Evolutionary conservation across 805 yeast species (phyloP), one percentile per base, ranked within the genome.

Genomic region (Starmerella apicola): DNA sequence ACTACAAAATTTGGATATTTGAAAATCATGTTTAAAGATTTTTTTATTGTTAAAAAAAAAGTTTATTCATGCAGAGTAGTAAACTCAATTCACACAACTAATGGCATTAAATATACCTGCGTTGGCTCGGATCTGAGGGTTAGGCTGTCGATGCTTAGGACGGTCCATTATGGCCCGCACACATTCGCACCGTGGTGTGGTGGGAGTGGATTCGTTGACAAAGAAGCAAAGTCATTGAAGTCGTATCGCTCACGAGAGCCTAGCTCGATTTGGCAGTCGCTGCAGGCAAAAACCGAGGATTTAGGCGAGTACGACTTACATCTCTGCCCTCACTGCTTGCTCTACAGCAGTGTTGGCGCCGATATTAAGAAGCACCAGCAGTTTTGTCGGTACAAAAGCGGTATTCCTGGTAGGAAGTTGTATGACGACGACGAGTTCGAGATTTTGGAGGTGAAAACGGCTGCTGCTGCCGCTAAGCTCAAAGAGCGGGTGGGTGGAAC

Each of bases 131-230:
- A 24, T 13, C 27, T 9, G 27, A 24, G 33, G 33, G 33, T 31
- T 31, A 31, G 33, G 33, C 33, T 28, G 32, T 15, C 81, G 12
- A 86, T 86, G 62, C 76, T 86, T 32, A 59, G 56, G 6, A 57
- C 69, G 20, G 81, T 88, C 7, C 69, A 67, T 25, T 72, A 82
- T 45, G 96, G 95, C 0, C 66, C 69, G 17, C 69, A 66, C 49
- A 70, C 70, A 43, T 74, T 86, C 45, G 69, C 74, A 39, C 78
- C 96, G 2, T 84, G 96, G 95, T 85, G 80, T 56, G 91, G 93
- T 0, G 80, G 81, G 51, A 72, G 82, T 3, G 93, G 84, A 1
- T 79, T 83, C 55, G 82, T 85, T 47, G 61, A 58, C 38, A 65
- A 66, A 34, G 60, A 41, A 17, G 43, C 55, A 23, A 45, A 44